Evolutionary conservation across 2,329 filamentous ascomycete species (phyloP), one percentile per base, ranked within the genome.

Genomic region (Sclerotinia sclerotiorum): DNA sequence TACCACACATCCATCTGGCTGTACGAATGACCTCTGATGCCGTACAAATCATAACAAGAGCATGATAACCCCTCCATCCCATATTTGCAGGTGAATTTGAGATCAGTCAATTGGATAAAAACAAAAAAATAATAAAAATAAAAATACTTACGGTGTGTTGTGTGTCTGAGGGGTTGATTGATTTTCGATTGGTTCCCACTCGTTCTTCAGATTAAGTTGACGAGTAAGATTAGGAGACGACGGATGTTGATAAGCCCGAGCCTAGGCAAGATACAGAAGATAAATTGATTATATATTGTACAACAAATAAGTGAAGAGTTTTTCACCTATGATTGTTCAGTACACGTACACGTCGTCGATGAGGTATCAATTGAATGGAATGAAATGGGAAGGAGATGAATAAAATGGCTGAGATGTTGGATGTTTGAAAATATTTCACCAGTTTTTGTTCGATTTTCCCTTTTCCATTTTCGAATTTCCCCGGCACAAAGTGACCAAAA

Each of bases 11-110:
- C 58, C 35, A 48, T 35, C 13, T 61, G 58, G 44, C 6, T 61
- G 58, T 61, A 49, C 44, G 29, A 17, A 61, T 61, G 58, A 61
- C 58, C 58, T 46, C 39, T 44, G 42, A 19, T 46, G 27, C 13
- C 27, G 27, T 48, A 32, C 42, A 29, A 29, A 46, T 60, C 39
- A 46, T 57, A 42, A 13, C 21, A 57, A 15, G 29, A 7, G 35
- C 13, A 32, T n/a, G 35, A 46, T 8, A 21, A 46, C 57, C 24
- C 42, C 57, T 56, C 54, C 29, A 56, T 56, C 5, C n/a, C n/a
- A 49, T 49, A 24, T 49, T 3, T 61, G 2, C 17, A 32, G 11
- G 42, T 3, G 27, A 27, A 17, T 35, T 49, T 17, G 44, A 19
- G 29, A 49, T 49, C 1, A 5, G 21, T 17, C 1, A 5, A 35